Conservation (phyloP, 371 early-diverging fungal species). For the Syncephalastrum contaminatum region DNA sequence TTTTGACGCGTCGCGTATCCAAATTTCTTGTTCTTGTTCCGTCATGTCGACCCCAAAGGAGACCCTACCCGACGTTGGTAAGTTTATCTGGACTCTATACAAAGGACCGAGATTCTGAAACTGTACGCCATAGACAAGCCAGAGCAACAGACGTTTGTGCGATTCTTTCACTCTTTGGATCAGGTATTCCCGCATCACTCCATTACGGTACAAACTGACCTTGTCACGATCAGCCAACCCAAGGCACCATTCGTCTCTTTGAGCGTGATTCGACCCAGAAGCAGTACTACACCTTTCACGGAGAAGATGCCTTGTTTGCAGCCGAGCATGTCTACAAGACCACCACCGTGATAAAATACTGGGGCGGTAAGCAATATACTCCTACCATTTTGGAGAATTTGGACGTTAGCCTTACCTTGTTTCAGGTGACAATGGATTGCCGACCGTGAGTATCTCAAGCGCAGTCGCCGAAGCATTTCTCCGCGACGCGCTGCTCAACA, state of each 20-base stretch:
- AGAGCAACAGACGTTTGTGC: slow-evolving; percentile 14
- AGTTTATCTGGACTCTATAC: no score
- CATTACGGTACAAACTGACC: neutral
- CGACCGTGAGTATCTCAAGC: slow-evolving; percentile 78
- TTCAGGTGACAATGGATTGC: slow-evolving; percentile 61
- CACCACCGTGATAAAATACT: slow-evolving; percentile 83
- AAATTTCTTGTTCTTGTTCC: no score
- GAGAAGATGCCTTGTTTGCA: slow-evolving; percentile 83
- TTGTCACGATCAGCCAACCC: slow-evolving; percentile 21
- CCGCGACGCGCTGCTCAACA: slow-evolving; percentile 73
- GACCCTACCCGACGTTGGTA: no score
- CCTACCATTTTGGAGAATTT: neutral
- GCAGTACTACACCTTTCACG: slow-evolving; percentile 79
- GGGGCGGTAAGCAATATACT: slow-evolving; percentile 59
- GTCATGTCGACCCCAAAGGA: no score
- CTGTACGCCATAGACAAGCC: slow-evolving; percentile 3
- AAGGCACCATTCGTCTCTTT: slow-evolving; percentile 68
- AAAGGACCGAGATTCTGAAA: no score
- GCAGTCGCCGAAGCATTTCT: slow-evolving; percentile 75
- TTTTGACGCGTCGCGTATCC: no score
- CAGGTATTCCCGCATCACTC: slow-evolving; percentile 6
- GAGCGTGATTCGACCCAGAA: slow-evolving; percentile 58
- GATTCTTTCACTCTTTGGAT: slow-evolving; percentile 10
- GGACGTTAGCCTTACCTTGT: neutral
- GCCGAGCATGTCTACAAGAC: slow-evolving; percentile 89